A percentile compares a stretch with the other conserved stretches of the same genome.
These are phyloP conservation scores for Platanthera guangdongensis DNA, from an alignment of 106 monocot species.

Conservation along the genomic window DNA sequence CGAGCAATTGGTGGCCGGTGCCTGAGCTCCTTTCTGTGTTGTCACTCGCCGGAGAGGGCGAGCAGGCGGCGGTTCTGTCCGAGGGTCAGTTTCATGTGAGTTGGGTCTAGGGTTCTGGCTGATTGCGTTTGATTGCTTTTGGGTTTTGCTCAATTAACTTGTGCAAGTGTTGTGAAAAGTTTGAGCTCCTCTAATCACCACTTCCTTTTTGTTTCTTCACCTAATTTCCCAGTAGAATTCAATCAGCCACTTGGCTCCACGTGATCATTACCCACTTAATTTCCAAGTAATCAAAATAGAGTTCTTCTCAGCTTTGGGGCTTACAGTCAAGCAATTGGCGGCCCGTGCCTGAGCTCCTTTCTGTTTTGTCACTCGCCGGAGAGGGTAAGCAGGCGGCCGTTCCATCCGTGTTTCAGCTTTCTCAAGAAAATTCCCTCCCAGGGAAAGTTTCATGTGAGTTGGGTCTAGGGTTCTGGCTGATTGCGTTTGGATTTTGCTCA, in stretches of 20 bases:
- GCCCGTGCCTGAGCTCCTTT: neutral
- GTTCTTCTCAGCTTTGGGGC: neutral
- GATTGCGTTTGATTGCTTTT: too few relatives aligned
- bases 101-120: too few relatives aligned
- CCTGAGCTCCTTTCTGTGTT: neutral
- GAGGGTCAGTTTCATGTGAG: too few relatives aligned
- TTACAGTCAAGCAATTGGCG: neutral
- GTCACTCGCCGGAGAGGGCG: too few relatives aligned
- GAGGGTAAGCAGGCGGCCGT: conserved; percentile 1
- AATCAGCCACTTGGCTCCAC: too few relatives aligned
- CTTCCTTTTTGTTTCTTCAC: too few relatives aligned
- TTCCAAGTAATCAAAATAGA: neutral
- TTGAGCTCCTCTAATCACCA: too few relatives aligned
- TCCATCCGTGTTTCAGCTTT: neutral
- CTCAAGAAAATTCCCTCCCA: neutral
- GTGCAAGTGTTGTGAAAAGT: too few relatives aligned
- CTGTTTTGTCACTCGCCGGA: neutral
- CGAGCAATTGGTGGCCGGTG: neutral
- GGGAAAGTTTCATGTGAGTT: neutral
- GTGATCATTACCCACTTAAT: neutral
- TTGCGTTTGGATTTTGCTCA: neutral
- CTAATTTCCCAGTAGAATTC: too few relatives aligned
- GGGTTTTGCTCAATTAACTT: too few relatives aligned
- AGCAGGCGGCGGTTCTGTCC: too few relatives aligned
- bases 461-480: neutral